phyloP scores from a whole-genome alignment of 345 rosid genomes.

The Dipteronia sinensis region DNA sequence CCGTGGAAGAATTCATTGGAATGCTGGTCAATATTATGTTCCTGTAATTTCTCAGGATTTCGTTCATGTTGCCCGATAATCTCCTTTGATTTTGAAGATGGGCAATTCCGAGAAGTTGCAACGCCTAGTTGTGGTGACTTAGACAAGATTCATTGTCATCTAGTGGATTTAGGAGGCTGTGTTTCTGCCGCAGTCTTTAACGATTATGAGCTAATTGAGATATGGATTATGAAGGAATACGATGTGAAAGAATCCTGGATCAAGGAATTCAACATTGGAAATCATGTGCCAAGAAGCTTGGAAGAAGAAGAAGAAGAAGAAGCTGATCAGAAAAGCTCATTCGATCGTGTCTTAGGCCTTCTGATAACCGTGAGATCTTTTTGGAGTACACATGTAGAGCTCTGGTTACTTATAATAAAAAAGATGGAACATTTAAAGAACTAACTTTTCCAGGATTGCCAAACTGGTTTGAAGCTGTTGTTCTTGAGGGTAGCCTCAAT shows the following conservation, averaged over 20 bases:
- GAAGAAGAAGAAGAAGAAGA: neutral
- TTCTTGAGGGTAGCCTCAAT: constrained; percentile 5
- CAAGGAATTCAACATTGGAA: constrained; percentile 22
- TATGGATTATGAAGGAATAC: constrained; percentile 34
- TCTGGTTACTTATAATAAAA: neutral
- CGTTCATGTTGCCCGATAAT: neutral
- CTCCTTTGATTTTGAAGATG: constrained; percentile 30
- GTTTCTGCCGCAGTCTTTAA: constrained; percentile 20
- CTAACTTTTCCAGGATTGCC: neutral
- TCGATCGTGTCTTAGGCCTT: constrained; percentile 9
- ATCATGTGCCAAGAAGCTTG: constrained; percentile 21
- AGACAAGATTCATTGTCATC: neutral
- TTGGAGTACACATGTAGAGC: neutral
- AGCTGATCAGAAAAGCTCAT: neutral
- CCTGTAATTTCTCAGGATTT: too few relatives aligned
- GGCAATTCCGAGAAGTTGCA: constrained; percentile 23
- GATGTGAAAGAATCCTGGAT: constrained; percentile 33
- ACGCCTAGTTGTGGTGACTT: constrained; percentile 7
- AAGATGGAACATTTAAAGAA: neutral
- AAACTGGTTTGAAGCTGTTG: neutral
- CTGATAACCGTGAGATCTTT: constrained; percentile 7
- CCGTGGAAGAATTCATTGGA: constrained; percentile 38
- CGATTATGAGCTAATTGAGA: neutral
- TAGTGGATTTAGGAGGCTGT: constrained; percentile 21
- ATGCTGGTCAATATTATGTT: neutral